Base-by-base conservation (phyloP, 257 asterid species). In the Gentiana straminea region DNA sequence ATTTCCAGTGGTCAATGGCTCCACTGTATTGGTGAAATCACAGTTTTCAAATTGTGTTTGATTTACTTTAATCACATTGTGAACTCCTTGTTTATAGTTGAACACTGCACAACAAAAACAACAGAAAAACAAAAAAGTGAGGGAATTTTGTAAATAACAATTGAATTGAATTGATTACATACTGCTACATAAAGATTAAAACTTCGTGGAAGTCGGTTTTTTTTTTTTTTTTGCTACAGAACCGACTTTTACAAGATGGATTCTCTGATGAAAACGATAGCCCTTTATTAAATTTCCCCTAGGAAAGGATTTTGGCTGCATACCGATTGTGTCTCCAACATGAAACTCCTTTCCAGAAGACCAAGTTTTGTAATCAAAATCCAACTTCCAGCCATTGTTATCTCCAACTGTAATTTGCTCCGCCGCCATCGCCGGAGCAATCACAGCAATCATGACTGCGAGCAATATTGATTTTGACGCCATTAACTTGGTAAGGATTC, bases 351-450 rank as follows among this genome's bases (percentile, higher is more conserved):
- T 63, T 7, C 74, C 64, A 5, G 33, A 3, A 2, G 72, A 76
- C 80, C 84, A 77, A 1, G 35, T 7, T 0, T 58, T 49, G 59
- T 66, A 78, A 39, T 69, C 24, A 24, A 24, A 24, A 24, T 24
- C 24, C 24, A 24, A 24, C 24, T 24, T 24, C 24, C 24, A 24
- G 34, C 84, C 84, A 9, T 8, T 12, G 9, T 69, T 65, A 39
- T 70, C 84, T 61, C 84, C 81, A 6, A 78, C 84, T 37, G 48
- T 58, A 52, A 66, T 61, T 13, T 78, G 77, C 1, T 52, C 49
- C 10, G 65, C 74, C 44, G 72, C 24, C 51, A 54, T 65, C n/a
- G 79, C 64, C 52, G 62, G 52, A 39, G 32, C 62, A 2, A 49
- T 13, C 6, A 35, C 33, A 33, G 74, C 72, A 54, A 47, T 46